A percentile compares a stretch with the other conserved stretches of the same genome.
Conservation (phyloP, 2,329 filamentous ascomycete species). For the Arthrobotrys sphaeroides region DNA sequence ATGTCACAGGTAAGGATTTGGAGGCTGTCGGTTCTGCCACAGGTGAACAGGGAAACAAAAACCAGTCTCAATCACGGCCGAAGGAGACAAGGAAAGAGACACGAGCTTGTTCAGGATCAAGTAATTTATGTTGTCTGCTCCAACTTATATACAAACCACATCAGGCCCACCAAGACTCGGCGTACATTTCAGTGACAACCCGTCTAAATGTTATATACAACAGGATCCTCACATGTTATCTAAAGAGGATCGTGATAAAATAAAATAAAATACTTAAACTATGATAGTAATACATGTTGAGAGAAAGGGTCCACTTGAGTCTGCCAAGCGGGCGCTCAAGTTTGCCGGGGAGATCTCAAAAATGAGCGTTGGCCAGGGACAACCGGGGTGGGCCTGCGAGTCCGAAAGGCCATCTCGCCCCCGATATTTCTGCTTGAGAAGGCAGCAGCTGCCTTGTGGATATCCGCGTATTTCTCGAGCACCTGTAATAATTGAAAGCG, state of each 20-base stretch:
- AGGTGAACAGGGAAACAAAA: background rate
- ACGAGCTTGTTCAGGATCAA: too few species aligned
- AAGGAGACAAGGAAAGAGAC: too few species aligned
- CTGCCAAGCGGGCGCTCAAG: background rate
- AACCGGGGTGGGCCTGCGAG: background rate
- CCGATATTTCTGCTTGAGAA: background rate
- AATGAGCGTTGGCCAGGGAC: background rate
- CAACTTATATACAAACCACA: too few species aligned
- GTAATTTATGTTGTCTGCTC: too few species aligned
- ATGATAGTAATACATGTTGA: background rate
- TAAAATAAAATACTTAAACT: background rate
- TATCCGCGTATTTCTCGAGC: constrained; percentile 37
- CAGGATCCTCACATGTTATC: too few species aligned
- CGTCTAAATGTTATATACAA: too few species aligned
- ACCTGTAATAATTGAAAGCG: background rate
- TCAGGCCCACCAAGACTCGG: too few species aligned
- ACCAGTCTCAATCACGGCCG: background rate
- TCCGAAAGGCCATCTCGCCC: background rate
- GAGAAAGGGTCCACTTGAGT: too few species aligned
- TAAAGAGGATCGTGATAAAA: background rate
- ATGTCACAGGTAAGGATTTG: background rate
- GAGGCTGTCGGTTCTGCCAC: background rate
- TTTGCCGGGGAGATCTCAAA: background rate
- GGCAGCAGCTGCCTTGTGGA: background rate
- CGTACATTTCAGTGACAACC: too few species aligned